These are phyloP conservation scores for Aspergillus flavus DNA, from an alignment of 2,329 filamentous ascomycete species.

Conservation along the genomic window DNA sequence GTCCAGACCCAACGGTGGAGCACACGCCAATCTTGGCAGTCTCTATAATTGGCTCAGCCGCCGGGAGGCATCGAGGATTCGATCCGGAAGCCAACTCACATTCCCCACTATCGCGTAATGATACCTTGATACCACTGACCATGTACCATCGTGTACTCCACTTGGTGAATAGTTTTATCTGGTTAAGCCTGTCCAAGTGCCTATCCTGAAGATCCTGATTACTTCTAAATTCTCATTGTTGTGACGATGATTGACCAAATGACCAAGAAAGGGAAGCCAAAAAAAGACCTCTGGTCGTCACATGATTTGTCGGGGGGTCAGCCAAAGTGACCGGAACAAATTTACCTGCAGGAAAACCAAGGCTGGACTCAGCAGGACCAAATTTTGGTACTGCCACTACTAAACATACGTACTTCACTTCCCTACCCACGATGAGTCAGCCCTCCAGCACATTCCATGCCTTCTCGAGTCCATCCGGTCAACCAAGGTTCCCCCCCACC, in stretches of 20 bases:
- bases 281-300: not conserved
- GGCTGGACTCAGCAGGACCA: not conserved
- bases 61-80: constrained; percentile 17
- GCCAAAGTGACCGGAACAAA: not conserved
- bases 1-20: constrained; percentile 25
- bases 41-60: constrained; percentile 20
- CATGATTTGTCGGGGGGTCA: not conserved
- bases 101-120: constrained; percentile 18
- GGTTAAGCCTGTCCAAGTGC: constrained; percentile 1
- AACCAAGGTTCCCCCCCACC: not conserved
- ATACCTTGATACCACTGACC: constrained; percentile 4
- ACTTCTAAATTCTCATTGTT: not conserved
- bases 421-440: not conserved
- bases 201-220: constrained; percentile 3
- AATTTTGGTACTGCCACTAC: not conserved
- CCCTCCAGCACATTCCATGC: not conserved
- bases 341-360: not conserved
- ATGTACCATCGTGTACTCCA: constrained; percentile 1
- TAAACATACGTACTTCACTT: no score
- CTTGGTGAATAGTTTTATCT: constrained; percentile 1
- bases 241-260: not conserved
- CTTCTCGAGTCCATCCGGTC: not conserved
- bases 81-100: constrained; percentile 21
- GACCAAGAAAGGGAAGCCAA: not conserved
- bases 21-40: constrained; percentile 18